phyloP scores from a whole-genome alignment of 495 filamentous ascomycete species.

The Aeminium ludgeri region DNA sequence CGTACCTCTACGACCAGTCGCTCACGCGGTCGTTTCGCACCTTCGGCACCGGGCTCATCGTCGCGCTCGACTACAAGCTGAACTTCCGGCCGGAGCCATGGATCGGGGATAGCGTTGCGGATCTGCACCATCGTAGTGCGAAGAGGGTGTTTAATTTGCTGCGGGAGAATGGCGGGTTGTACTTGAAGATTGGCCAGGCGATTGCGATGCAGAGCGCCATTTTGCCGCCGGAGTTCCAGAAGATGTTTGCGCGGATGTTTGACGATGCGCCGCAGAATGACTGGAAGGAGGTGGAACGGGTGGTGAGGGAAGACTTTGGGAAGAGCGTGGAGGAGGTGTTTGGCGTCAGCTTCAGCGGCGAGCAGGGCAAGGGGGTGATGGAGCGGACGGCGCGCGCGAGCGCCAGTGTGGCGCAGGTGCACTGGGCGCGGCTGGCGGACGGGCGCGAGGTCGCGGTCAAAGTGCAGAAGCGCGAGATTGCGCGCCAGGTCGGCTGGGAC shows the following conservation, averaged over 20 bases:
- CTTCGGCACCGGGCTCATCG: constrained; percentile 59
- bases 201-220: constrained; percentile 96
- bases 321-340: constrained; percentile 73
- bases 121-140: constrained; percentile 67
- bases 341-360: constrained; percentile 59
- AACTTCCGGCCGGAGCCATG: constrained; percentile 75
- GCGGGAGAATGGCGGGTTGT: constrained; percentile 74
- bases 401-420: constrained; percentile 89
- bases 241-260: constrained; percentile 92
- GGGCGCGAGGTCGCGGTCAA: constrained; percentile 87
- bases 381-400: constrained; percentile 73
- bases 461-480: constrained; percentile 91
- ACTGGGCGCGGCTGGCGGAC: constrained; percentile 74
- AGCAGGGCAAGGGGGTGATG: constrained; percentile 52
- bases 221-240: constrained; percentile 81
- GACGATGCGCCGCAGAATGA: constrained; percentile 90
- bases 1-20: constrained; percentile 55
- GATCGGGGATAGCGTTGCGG: constrained; percentile 45
- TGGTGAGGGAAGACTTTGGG: constrained; percentile 72
- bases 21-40: constrained; percentile 67
- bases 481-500: constrained; percentile 77
- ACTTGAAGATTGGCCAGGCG: constrained; percentile 95
- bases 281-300: constrained; percentile 77
- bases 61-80: constrained; percentile 86
- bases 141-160: constrained; percentile 65